Evolutionary conservation across 768 basidiomycete genomes (phyloP).

Genomic region (Agrocybe pediades): DNA sequence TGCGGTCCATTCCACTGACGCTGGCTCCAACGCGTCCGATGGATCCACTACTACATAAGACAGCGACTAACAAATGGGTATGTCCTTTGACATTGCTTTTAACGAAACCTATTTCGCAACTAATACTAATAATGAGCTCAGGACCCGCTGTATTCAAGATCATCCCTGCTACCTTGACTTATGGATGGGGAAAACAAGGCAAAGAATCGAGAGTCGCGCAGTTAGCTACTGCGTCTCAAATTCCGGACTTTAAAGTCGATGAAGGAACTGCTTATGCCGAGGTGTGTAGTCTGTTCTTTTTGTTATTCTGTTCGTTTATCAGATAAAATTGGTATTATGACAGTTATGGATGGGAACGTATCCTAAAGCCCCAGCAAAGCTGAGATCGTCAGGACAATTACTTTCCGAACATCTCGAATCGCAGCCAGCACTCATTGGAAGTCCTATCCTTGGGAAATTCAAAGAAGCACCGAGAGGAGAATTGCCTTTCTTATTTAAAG

Average conservation of each 20-base stretch:
- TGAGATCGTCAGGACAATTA: constrained; percentile 34
- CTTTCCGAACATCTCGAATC: constrained; percentile 64
- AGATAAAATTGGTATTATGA: too few relatives aligned
- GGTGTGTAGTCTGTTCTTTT: too few relatives aligned
- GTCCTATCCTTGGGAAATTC: constrained; percentile 54
- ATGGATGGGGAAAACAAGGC: constrained; percentile 95
- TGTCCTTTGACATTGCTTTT: too few relatives aligned
- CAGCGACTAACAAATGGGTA: too few relatives aligned
- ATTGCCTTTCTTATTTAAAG: constrained; percentile 91
- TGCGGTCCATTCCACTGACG: too few relatives aligned
- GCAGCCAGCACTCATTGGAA: constrained; percentile 72
- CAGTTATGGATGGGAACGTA: constrained; percentile 99
- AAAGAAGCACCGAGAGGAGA: constrained; percentile 62
- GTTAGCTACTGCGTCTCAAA: constrained; percentile 61
- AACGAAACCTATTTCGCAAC: too few relatives aligned
- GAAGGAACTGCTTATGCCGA: constrained; percentile 87
- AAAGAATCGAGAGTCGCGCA: constrained; percentile 84
- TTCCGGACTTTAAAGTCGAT: constrained; percentile 69
- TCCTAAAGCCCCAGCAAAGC: constrained; percentile 56
- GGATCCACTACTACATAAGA: too few relatives aligned
- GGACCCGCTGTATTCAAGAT: constrained; percentile 67
- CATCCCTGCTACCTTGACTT: constrained; percentile 80
- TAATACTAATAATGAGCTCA: constrained; percentile 1
- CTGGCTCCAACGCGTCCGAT: too few relatives aligned
- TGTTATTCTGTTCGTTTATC: too few relatives aligned